Evolutionary conservation across 805 yeast species (phyloP).

Genomic region (Ogataea nakhonphanomensis): DNA sequence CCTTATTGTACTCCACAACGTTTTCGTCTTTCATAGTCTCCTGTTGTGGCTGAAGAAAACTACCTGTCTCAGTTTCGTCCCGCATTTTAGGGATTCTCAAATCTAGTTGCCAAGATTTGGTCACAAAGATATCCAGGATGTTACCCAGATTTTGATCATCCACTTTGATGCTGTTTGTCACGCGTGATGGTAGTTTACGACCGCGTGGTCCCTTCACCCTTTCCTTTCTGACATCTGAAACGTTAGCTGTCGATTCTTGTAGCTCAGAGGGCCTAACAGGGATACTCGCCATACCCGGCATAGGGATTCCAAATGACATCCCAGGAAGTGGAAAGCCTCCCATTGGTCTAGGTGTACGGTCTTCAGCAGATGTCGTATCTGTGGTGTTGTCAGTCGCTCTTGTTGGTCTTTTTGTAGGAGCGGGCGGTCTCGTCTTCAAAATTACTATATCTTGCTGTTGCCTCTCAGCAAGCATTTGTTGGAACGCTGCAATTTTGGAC

Average conservation of each 20-base stretch:
- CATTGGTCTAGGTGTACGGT: slow-evolving; percentile 45
- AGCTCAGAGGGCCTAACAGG: neutral
- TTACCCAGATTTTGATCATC: slow-evolving; percentile 31
- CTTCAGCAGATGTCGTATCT: neutral
- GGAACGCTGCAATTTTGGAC: slow-evolving; percentile 77
- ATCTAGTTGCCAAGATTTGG: slow-evolving; percentile 38
- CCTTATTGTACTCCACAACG: neutral
- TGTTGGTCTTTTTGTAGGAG: slow-evolving; percentile 24
- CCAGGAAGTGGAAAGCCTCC: slow-evolving; percentile 52
- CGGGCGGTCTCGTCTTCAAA: slow-evolving; percentile 20
- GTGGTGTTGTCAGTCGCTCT: slow-evolving; percentile 1
- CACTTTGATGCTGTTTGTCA: slow-evolving; percentile 41
- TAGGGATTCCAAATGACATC: slow-evolving; percentile 28
- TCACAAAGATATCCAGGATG: slow-evolving; percentile 33
- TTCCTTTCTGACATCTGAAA: slow-evolving; percentile 40
- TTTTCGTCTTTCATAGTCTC: neutral
- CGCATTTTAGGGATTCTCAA: slow-evolving; percentile 6
- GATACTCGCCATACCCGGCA: slow-evolving; percentile 9
- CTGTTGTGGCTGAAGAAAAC: neutral
- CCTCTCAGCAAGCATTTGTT: slow-evolving; percentile 61
- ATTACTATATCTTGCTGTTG: slow-evolving; percentile 37
- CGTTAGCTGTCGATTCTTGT: slow-evolving; percentile 10
- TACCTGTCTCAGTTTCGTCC: neutral
- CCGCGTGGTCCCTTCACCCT: slow-evolving; percentile 77
- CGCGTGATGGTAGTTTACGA: slow-evolving; percentile 59